A percentile compares a stretch with the other conserved stretches of the same genome.
phyloP scores from a whole-genome alignment of 164 flowering plant species.

The Stephania japonica region DNA sequence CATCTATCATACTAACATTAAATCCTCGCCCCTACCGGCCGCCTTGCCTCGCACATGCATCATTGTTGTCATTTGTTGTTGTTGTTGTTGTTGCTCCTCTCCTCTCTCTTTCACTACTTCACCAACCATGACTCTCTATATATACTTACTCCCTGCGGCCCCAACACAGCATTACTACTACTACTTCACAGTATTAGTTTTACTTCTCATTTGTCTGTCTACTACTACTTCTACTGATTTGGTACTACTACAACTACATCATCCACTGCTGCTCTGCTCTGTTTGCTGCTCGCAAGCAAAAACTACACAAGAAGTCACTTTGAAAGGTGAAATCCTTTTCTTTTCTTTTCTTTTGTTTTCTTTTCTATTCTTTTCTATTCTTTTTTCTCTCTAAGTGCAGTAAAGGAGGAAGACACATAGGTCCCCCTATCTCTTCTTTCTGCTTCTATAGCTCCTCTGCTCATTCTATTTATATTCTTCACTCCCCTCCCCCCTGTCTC shows the following conservation, averaged over 20 bases:
- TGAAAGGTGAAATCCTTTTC: conserved; percentile 32
- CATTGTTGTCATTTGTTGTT: conserved; percentile 63
- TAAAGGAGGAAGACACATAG: neutral
- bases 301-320: conserved; percentile 15
- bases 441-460: neutral
- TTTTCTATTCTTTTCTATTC: conserved; percentile 11
- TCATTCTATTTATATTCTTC: conserved; percentile 5
- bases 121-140: neutral
- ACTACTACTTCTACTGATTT: too few species aligned
- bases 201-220: neutral
- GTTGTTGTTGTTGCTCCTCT: conserved; percentile 18
- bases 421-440: conserved; percentile 23
- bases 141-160: neutral
- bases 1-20: conserved; percentile 31
- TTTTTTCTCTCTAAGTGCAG: conserved; percentile 37
- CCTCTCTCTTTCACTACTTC: conserved; percentile 11
- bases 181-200: neutral
- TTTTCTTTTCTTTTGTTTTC: too few species aligned
- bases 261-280: neutral
- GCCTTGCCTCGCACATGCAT: conserved; percentile 70
- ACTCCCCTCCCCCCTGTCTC: neutral
- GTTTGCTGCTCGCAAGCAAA: neutral
- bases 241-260: too few species aligned
- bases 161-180: neutral
- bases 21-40: conserved; percentile 41